Evolutionary conservation across 176 grass and related monocot genomes (phyloP).

Genomic region (Echinochloa phyllopogon): DNA sequence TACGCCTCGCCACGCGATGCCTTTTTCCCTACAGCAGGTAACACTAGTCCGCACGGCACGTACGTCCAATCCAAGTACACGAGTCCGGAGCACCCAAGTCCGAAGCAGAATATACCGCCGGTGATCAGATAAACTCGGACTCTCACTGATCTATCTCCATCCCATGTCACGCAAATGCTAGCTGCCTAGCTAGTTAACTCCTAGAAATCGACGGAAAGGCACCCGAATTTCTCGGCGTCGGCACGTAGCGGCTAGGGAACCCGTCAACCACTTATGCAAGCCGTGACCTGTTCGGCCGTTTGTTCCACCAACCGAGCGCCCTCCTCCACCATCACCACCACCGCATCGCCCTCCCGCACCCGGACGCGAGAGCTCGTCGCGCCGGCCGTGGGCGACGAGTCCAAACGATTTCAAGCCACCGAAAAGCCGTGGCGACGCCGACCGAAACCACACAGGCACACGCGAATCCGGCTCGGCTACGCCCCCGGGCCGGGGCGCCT

Average conservation of each 20-base stretch:
- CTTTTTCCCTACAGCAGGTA: not conserved
- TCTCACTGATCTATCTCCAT: not conserved
- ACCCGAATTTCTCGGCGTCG: not conserved
- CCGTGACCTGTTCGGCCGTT: not conserved
- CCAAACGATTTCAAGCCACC: slow-evolving; percentile 42
- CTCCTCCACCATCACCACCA: slow-evolving; percentile 12
- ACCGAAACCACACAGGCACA: not conserved
- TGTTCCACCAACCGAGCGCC: not conserved
- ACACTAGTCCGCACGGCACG: not conserved
- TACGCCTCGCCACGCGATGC: not conserved
- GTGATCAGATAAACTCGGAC: not conserved
- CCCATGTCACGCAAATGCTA: not conserved
- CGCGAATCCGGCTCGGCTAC: not conserved
- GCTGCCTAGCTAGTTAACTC: not conserved
- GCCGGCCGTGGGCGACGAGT: not conserved
- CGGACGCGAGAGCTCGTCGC: not conserved
- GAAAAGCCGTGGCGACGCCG: not conserved
- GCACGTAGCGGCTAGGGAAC: slow-evolving; percentile 13
- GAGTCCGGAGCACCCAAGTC: not conserved
- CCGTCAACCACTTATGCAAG: not conserved
- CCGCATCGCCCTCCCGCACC: not conserved
- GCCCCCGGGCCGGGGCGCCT: not conserved
- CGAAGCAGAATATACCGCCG: not conserved
- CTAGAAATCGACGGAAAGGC: not conserved
- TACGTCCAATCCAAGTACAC: not conserved